Conservation (phyloP, 768 basidiomycete genomes). For the Podaxis sp. region DNA sequence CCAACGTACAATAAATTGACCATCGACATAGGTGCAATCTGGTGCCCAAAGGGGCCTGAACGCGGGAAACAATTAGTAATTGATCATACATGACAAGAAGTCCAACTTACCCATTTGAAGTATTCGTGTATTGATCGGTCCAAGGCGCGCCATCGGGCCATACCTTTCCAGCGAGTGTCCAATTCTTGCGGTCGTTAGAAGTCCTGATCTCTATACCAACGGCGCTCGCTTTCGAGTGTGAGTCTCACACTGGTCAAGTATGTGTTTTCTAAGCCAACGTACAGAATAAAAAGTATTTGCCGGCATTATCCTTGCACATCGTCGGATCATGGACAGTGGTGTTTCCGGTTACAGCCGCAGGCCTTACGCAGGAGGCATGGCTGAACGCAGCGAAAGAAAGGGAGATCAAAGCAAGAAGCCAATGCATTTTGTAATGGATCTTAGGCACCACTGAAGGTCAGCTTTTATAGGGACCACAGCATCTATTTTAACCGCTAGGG, state of each 20-base stretch:
- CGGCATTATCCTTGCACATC: conserved; percentile 47
- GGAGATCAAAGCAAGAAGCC: conserved; percentile 14
- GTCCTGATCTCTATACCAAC: conserved; percentile 50
- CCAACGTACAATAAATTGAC: conserved; percentile 27
- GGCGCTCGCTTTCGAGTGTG: conserved; percentile 33
- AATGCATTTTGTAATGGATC: conserved; percentile 15
- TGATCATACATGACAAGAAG: not conserved
- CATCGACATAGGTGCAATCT: conserved; percentile 34
- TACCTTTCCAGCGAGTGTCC: conserved; percentile 45
- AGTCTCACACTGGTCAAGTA: not conserved
- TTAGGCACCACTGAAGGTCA: too few relatives aligned
- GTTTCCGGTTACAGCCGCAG: conserved; percentile 38
- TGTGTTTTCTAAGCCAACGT: conserved; percentile 16
- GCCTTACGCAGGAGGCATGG: conserved; percentile 30
- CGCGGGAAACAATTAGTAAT: not conserved
- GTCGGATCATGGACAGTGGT: conserved; percentile 48
- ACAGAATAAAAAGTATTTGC: conserved; percentile 52
- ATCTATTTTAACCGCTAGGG: too few relatives aligned
- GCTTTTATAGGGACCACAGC: too few relatives aligned
- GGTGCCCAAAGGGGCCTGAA: conserved; percentile 39
- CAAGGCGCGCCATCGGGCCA: conserved; percentile 52
- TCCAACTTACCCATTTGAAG: conserved; percentile 38
- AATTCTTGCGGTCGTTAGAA: conserved; percentile 45
- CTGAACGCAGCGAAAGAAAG: conserved; percentile 19
- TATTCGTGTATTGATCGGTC: conserved; percentile 50